Evolutionary conservation across 2,329 filamentous ascomycete species (phyloP).

Genomic region (Aspergillus uvarum): DNA sequence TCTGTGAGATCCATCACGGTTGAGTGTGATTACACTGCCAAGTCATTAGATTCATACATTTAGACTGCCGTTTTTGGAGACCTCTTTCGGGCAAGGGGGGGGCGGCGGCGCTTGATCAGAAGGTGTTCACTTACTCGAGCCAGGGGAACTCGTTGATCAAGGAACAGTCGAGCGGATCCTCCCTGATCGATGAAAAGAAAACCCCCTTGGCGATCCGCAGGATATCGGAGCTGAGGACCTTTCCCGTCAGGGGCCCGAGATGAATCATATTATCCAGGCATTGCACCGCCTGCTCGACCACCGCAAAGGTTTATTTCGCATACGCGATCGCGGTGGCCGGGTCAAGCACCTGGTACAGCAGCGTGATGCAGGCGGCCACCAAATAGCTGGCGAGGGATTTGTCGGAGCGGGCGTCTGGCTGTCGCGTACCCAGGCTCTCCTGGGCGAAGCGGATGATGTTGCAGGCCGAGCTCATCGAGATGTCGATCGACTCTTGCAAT

Average conservation of each 20-base stretch:
- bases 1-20: too few relatives aligned
- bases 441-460: constrained; percentile 14
- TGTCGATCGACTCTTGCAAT: constrained; percentile 10
- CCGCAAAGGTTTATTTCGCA: constrained; percentile 11
- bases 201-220: constrained; percentile 19
- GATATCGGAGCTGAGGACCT: constrained; percentile 17
- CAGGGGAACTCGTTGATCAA: constrained; percentile 17
- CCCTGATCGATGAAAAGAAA: constrained; percentile 10
- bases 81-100: too few relatives aligned
- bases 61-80: too few relatives aligned
- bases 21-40: too few relatives aligned
- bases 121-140: not conserved
- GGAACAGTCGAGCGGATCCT: constrained; percentile 4
- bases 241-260: constrained; percentile 13
- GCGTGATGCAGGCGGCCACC: constrained; percentile 10
- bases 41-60: too few relatives aligned
- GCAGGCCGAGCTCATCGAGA: constrained; percentile 8
- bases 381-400: constrained; percentile 13
- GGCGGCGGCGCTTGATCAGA: too few relatives aligned
- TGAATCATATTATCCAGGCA: constrained; percentile 20
- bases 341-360: constrained; percentile 16
- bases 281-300: constrained; percentile 14
- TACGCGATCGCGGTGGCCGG: constrained; percentile 6
- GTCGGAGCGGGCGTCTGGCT: constrained; percentile 14
- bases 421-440: constrained; percentile 14